Evolutionary conservation across 208 protist genomes (phyloP), one percentile per base, ranked within the genome.

Genomic region (Herpetomonas muscarum): DNA sequence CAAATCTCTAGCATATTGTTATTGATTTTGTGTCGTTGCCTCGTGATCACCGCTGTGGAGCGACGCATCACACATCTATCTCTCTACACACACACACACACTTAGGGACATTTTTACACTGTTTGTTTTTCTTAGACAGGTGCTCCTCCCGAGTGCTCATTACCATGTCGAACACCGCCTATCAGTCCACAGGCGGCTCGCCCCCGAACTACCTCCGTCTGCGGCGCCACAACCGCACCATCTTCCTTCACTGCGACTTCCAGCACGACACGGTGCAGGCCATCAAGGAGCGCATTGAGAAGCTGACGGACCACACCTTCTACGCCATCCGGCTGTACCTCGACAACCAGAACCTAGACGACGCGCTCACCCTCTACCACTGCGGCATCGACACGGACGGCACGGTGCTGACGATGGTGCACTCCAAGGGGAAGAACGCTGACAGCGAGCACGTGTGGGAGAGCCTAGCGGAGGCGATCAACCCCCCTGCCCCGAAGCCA

Each of bases 161-260:
- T 49, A 52, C 5, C 25, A 52, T 53, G 36, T 55, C 25, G 28
- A 3, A 13, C 13, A 45, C 44, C 22, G 41, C 15, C 15, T 19
- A 46, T 6, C 17, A 46, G 15, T 6, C 26, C 19, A 61, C 42
- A 5, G 69, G 70, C 34, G 62, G 52, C n/a, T 45, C 64, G 1
- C 84, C 81, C 2, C 71, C 80, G 5, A 88, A 92, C 60, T 94
- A 92, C 58, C 44, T 94, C 31, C 79, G 85, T 1, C 68, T 94
- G 24, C 82, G 76, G 66, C 82, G 85, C 3, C 74, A 89, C 61
- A 75, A 84, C n/a, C 65, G 78, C 17, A 91, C 83, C 13, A 84
- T 95, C 30, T 95, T 95, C 62, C 55, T 95, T 32, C 85, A 91
- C 71, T 95, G 89, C 56, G 89, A 95, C 60, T 84, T 95, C 29